A percentile compares a stretch with the other conserved stretches of the same genome.
Conservation (phyloP, 441 rosid genomes). For the Arabidopsis lyrata region DNA sequence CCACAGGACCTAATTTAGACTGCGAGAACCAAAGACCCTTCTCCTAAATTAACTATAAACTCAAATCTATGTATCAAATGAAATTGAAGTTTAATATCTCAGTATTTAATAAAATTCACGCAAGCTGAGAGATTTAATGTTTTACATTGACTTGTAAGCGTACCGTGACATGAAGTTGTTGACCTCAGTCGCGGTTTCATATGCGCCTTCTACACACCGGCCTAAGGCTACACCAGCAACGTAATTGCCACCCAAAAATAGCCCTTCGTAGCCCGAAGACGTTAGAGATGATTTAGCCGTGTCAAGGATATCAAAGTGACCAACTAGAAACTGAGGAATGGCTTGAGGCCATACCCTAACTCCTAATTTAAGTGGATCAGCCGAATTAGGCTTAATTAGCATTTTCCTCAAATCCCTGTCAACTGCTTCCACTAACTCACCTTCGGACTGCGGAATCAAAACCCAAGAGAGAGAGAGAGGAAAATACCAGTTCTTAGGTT, state of each 20-base stretch:
- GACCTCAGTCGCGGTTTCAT: constrained; percentile 50
- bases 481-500: constrained; percentile 1
- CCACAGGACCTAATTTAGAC: constrained; percentile 68
- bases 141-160: constrained; percentile 56
- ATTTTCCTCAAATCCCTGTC: constrained; percentile 28
- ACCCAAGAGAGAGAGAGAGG: background rate
- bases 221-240: constrained; percentile 92
- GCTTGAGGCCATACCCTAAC: constrained; percentile 30
- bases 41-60: constrained; percentile 3
- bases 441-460: constrained; percentile 14
- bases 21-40: constrained; percentile 74
- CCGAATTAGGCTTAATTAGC: constrained; percentile 51
- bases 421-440: constrained; percentile 28
- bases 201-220: constrained; percentile 67
- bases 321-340: constrained; percentile 69
- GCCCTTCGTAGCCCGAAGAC: constrained; percentile 63
- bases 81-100: background rate
- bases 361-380: constrained; percentile 23
- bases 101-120: constrained; percentile 18
- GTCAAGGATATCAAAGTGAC: constrained; percentile 78
- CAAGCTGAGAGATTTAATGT: constrained; percentile 20
- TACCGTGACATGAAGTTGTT: constrained; percentile 63
- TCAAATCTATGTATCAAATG: background rate
- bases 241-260: constrained; percentile 85
- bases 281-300: constrained; percentile 60